A percentile compares a stretch with the other conserved stretches of the same genome.
These are phyloP conservation scores for Daldinia caldariorum DNA, from an alignment of 495 filamentous ascomycete genomes.

Conservation along the genomic window DNA sequence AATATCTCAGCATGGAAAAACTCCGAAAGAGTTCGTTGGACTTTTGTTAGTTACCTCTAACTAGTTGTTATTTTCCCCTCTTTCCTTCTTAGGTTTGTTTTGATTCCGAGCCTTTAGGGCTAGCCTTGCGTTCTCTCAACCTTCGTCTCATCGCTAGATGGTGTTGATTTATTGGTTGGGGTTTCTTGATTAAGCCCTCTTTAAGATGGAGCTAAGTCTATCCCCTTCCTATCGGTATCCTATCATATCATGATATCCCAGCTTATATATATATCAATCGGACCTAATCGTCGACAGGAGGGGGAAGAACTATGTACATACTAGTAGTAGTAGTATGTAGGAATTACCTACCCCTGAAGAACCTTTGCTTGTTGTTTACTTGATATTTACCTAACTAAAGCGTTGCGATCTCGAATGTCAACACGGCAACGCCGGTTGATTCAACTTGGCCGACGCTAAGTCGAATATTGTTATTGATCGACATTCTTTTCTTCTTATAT, in stretches of 20 bases:
- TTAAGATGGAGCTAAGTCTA: conserved; percentile 15
- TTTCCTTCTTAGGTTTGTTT: conserved; percentile 4
- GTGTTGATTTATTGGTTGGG: conserved; percentile 30
- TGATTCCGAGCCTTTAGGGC: conserved; percentile 22
- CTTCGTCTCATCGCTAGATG: not conserved
- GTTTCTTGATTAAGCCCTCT: not conserved
- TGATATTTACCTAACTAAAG: not conserved
- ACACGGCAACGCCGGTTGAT: conserved; percentile 10
- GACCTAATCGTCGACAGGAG: conserved; percentile 25
- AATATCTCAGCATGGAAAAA: conserved; percentile 8
- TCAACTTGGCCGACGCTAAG: conserved; percentile 13
- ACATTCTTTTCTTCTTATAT: not conserved
- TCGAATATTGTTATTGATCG: not conserved
- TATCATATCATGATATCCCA: conserved; percentile 25
- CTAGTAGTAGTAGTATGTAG: conserved; percentile 19
- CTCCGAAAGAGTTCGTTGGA: conserved; percentile 21
- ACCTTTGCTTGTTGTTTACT: not conserved
- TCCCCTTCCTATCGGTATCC: conserved; percentile 29
- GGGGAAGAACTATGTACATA: conserved; percentile 12
- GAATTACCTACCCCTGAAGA: not conserved
- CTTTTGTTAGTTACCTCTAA: not conserved
- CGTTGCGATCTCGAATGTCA: conserved; percentile 3
- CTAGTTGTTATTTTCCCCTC: conserved; percentile 4
- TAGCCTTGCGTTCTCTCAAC: conserved; percentile 19
- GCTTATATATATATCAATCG: conserved; percentile 11